Evolutionary conservation across 345 rosid species (phyloP), one percentile per base, ranked within the genome.

Genomic region (Tarenaya hassleriana): DNA sequence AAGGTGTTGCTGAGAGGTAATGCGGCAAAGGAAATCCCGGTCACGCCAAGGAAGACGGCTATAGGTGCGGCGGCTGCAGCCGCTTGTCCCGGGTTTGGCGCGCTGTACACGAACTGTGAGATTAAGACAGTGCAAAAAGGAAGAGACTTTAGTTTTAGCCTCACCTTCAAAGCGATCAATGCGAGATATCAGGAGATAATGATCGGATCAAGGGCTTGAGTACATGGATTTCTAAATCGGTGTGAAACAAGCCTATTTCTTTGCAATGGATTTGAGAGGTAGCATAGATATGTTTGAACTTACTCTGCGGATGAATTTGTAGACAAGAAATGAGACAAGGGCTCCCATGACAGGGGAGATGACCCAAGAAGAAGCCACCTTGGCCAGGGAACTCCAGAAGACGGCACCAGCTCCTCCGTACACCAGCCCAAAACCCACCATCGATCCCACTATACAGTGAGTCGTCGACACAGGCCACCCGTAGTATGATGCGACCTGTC

Each of bases 401-500:
- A 92, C 97, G 0, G 98, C 95, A 24, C 91, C 91, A 58, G 85
- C 46, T 47, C 98, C 98, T 6, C 98, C 98, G 58, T 92, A 92
- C 7, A 77, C 87, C 8, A 92, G 85, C 9, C 94, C 97, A 56
- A 92, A 88, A 19, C 98, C 98, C 34, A 92, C 98, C 98, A 92
- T 92, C 15, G 97, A 79, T 69, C 97, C 98, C 7, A 92, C 82
- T 15, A 88, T 88, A 60, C 97, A 92, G 66, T 92, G 97, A 7
- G 98, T 92, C 41, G 98, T 92, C 1, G 98, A 92, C 69, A 92
- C 97, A 16, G 98, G 98, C 91, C 82, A 88, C 14, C 97, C 96
- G 53, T 61, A 91, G 63, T 79, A 91, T 11, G 98, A 91, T 5
- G 98, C 87, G 12, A 91, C 86, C 98, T 87, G 80, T 20, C 7